These are phyloP conservation scores for Plasmodium gaboni DNA, from an alignment of 169 alveolate species.

Conservation along the genomic window DNA sequence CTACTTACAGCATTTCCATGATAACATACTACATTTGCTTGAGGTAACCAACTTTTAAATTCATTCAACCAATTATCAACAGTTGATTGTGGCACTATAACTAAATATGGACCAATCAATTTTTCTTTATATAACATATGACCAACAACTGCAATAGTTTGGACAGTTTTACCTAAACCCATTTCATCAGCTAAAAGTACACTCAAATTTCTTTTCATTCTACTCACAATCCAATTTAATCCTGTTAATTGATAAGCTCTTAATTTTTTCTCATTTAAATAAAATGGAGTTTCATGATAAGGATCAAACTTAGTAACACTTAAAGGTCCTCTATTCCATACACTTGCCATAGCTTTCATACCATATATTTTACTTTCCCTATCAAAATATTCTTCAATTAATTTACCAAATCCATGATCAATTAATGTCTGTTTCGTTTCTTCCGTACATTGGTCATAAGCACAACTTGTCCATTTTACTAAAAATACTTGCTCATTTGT, in stretches of 20 bases:
- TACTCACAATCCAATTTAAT: conserved; percentile 95
- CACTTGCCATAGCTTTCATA: conserved; percentile 81
- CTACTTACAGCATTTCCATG: conserved; percentile 94
- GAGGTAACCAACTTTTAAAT: conserved; percentile 94
- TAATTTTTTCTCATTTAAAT: conserved; percentile 84
- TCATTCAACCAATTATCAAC: conserved; percentile 97
- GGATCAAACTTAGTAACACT: conserved; percentile 92
- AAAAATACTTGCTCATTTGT: conserved; percentile 80
- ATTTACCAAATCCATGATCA: conserved; percentile 87
- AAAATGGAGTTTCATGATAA: conserved; percentile 90
- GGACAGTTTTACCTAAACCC: conserved; percentile 97
- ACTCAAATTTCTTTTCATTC: conserved; percentile 95
- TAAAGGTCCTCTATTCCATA: conserved; percentile 88
- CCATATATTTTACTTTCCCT: conserved; percentile 87
- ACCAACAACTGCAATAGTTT: conserved; percentile 94
- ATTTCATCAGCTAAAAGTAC: conserved; percentile 96
- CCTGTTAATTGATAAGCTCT: conserved; percentile 96
- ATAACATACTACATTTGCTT: conserved; percentile 93
- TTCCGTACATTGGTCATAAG: conserved; percentile 93
- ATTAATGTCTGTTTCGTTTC: conserved; percentile 88
- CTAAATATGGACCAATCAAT: conserved; percentile 92
- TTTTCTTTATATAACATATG: conserved; percentile 90
- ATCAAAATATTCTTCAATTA: conserved; percentile 85
- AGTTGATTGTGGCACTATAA: conserved; percentile 97
- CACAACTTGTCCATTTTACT: conserved; percentile 93